Evolutionary conservation across 495 filamentous ascomycete genomes (phyloP).

Genomic region (Neurospora sp.): DNA sequence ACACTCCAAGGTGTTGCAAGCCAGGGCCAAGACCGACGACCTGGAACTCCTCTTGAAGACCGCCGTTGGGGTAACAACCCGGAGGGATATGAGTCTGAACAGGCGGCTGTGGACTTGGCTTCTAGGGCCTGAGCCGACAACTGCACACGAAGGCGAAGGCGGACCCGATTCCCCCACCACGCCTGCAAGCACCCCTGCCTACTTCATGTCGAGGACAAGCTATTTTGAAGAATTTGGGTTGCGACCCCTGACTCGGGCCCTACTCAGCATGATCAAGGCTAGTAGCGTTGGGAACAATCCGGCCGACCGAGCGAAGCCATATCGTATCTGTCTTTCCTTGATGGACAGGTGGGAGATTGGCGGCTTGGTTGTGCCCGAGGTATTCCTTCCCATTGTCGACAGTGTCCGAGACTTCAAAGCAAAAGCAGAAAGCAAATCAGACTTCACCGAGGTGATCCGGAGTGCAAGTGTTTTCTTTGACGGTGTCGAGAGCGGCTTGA

Average conservation of each 20-base stretch:
- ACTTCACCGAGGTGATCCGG: conserved; percentile 77
- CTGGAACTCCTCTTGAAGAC: conserved; percentile 71
- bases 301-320: conserved; percentile 71
- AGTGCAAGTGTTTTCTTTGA: conserved; percentile 96
- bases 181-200: conserved; percentile 32
- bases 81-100: conserved; percentile 95
- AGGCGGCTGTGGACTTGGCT: conserved; percentile 94
- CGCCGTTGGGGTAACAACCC: conserved; percentile 71
- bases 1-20: conserved; percentile 73
- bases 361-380: conserved; percentile 70
- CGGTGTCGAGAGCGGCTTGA: conserved; percentile 85
- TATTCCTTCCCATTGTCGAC: conserved; percentile 79
- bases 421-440: conserved; percentile 44
- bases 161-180: conserved; percentile 39
- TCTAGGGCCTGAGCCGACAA: conserved; percentile 64
- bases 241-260: conserved; percentile 58
- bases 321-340: conserved; percentile 82
- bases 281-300: conserved; percentile 35
- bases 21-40: conserved; percentile 57
- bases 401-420: conserved; percentile 63
- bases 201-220: conserved; percentile 39
- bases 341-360: conserved; percentile 99
- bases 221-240: conserved; percentile 80
- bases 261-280: conserved; percentile 64
- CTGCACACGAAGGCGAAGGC: conserved; percentile 33